Evolutionary conservation across 192 early-diverging fungal genomes (phyloP).

Genomic region (Thamnidium elegans): DNA sequence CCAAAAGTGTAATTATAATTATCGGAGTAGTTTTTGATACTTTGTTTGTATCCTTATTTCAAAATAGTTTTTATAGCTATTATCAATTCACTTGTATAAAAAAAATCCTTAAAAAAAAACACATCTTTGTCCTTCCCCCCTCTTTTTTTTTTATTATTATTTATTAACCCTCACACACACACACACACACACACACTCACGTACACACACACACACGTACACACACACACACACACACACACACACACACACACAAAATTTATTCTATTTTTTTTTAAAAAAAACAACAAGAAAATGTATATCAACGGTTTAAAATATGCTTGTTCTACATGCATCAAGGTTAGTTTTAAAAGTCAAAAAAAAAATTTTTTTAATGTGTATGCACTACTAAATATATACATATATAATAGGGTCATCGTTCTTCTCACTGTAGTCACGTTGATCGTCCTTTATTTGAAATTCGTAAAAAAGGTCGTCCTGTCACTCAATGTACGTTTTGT

Average conservation of each 20-base stretch:
- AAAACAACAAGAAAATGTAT: conserved; percentile 1
- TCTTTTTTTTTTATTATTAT: neutral
- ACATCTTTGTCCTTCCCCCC: neutral
- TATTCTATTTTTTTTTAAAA: no score
- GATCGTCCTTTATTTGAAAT: conserved; percentile 59
- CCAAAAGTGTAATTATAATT: conserved; percentile 23
- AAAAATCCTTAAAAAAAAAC: neutral
- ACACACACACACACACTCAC: no score
- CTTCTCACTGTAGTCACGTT: conserved; percentile 33
- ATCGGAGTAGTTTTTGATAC: conserved; percentile 14
- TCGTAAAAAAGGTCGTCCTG: conserved; percentile 64
- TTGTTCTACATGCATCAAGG: conserved; percentile 33
- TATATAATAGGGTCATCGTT: conserved; percentile 30
- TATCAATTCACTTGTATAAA: neutral
- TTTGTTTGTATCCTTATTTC: conserved; percentile 10
- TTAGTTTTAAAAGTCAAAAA: neutral
- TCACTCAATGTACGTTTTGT: conserved; percentile 62
- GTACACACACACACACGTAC: neutral
- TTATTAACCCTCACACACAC: no score
- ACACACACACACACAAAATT: neutral
- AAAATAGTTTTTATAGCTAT: neutral
- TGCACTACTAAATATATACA: neutral
- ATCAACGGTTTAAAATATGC: conserved; percentile 33
- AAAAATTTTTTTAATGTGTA: no score
- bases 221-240: no score